Base-by-base conservation (phyloP, 2,329 filamentous ascomycete genomes). In the Trichophyton equinum region DNA sequence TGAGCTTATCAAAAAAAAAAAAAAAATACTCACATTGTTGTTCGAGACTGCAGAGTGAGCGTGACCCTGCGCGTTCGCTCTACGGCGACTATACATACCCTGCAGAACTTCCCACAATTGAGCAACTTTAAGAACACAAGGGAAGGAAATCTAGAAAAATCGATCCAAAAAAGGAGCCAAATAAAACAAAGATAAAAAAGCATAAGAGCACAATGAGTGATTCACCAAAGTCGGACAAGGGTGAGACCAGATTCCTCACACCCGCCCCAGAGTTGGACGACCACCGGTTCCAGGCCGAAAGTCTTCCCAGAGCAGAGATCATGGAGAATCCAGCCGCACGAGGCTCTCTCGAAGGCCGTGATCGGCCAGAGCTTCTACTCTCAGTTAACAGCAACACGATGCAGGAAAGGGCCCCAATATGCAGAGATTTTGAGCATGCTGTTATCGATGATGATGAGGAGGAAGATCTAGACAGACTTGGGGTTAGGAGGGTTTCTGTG, bases 341-440 rank as follows among this genome's bases (percentile, higher is more conserved):
- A 65, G 64, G 55, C 66, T 67, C 46, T 67, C 78, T 64, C 73
- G 75, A n/a, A 76, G 78, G 60, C 76, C 76, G 38, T 73, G 79
- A 79, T 44, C 75, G 76, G 33, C 74, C 77, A 13, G 73, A 75
- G 58, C 65, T 80, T 40, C 74, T 80, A 13, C 72, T 77, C 59
- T 70, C 79, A 61, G 30, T 25, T 15, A 36, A 7, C 15, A 77
- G 78, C 61, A 75, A 79, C 65, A 75, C 73, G 2, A 71, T 81
- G 22, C 68, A 69, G 27, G 73, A 75, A 53, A 67, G 67, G 13
- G 72, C 73, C n/a, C 74, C 76, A n/a, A 77, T 76, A 64, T 80
- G 88, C 44, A 84, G 89, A 61, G 91, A 96, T 71, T 95, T 95
- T 66, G 91, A 96, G 72, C 85, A 94, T 67, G 91, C 89, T 13